phyloP scores from a whole-genome alignment of 2,329 filamentous ascomycete species.

The Tolypocladium endophyticum region DNA sequence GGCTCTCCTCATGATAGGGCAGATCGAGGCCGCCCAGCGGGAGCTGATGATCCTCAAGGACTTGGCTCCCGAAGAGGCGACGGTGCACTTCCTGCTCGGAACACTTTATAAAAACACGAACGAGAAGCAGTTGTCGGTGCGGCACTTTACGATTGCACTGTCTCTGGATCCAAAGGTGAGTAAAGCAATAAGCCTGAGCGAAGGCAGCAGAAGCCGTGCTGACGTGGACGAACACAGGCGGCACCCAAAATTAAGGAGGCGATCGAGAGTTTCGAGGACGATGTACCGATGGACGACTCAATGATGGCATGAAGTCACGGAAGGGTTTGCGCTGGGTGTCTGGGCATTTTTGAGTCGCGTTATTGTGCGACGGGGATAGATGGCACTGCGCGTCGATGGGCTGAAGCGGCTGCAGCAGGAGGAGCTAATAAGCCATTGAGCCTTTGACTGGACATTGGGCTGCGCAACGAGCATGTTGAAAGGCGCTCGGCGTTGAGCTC shows the following conservation, averaged over 20 bases:
- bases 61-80: slow-evolving; percentile 85
- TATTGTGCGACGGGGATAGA: neutral
- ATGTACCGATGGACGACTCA: slow-evolving; percentile 59
- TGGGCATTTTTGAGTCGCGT: neutral
- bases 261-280: slow-evolving; percentile 83
- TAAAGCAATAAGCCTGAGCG: neutral
- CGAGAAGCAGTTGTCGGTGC: slow-evolving; percentile 71
- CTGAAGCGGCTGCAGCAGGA: neutral
- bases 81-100: slow-evolving; percentile 89
- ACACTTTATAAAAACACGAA: slow-evolving; percentile 67
- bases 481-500: slow-evolving; percentile 20
- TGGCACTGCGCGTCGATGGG: slow-evolving; percentile 6
- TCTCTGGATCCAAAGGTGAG: slow-evolving; percentile 92
- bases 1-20: slow-evolving; percentile 66
- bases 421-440: neutral
- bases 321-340: neutral
- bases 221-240: slow-evolving; percentile 44
- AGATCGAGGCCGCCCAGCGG: slow-evolving; percentile 60
- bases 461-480: slow-evolving; percentile 20
- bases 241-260: slow-evolving; percentile 92
- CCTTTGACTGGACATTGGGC: too few relatives aligned
- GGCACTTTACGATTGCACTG: slow-evolving; percentile 87
- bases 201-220: neutral
- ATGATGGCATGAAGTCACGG: slow-evolving; percentile 43
- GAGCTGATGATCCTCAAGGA: slow-evolving; percentile 87